phyloP scores from a whole-genome alignment of 345 rosid species.

The Populus deltoides region DNA sequence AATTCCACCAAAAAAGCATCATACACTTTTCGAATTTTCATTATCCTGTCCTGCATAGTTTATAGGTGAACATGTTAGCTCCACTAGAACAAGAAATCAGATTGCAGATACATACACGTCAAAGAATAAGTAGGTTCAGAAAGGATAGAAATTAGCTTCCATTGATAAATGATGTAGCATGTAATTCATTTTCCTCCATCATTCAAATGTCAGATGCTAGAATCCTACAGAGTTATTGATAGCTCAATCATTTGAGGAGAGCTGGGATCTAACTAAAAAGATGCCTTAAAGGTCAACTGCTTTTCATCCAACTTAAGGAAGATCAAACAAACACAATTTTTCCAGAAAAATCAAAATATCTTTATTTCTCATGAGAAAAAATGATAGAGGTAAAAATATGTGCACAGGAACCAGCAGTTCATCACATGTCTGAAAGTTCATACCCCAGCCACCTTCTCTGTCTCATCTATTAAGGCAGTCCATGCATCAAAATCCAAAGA shows the following conservation, averaged over 20 bases:
- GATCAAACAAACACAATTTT: not conserved
- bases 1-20: constrained; percentile 91
- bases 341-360: not conserved
- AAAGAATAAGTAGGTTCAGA: not conserved
- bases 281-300: not conserved
- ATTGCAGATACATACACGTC: not conserved
- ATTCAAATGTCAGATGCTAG: not conserved
- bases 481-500: constrained; percentile 84
- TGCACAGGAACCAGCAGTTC: not conserved
- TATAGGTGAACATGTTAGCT: constrained; percentile 16
- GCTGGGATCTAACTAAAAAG: not conserved
- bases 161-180: not conserved
- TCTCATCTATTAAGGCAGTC: constrained; percentile 85
- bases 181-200: not conserved
- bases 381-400: not conserved
- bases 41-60: constrained; percentile 64
- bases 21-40: constrained; percentile 78
- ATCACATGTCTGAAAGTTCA: constrained; percentile 1
- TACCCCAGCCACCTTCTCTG: constrained; percentile 89
- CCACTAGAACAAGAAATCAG: not conserved
- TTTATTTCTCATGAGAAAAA: not conserved
- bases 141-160: not conserved
- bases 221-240: not conserved
- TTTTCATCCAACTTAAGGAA: not conserved
- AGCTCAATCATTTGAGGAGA: not conserved